Conservation (phyloP, 495 filamentous ascomycete species). For the Penicillium turbatum region DNA sequence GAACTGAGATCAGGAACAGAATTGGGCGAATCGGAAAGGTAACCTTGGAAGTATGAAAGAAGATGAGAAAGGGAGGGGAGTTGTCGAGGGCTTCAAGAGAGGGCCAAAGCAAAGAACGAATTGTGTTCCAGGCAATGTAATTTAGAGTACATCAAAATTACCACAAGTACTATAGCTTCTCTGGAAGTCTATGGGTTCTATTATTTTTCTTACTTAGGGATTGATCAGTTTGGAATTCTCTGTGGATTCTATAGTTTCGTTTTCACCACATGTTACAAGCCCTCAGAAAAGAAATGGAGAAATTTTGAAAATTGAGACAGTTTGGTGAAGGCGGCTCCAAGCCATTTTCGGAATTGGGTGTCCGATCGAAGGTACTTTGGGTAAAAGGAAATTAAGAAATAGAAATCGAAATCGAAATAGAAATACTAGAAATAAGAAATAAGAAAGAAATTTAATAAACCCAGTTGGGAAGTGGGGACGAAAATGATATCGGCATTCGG, state of each 20-base stretch:
- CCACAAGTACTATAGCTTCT: conserved; percentile 17
- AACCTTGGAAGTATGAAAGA: conserved; percentile 5
- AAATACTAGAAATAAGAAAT: not conserved
- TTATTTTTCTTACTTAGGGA: too few species aligned
- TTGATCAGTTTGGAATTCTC: too few species aligned
- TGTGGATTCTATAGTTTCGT: too few species aligned
- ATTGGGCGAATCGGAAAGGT: too few species aligned
- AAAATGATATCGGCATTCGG: conserved; percentile 5
- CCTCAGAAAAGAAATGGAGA: not conserved
- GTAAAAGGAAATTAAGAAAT: not conserved
- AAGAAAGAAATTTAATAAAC: not conserved
- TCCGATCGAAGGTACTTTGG: not conserved
- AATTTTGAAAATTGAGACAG: not conserved
- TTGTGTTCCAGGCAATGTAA: conserved; percentile 12
- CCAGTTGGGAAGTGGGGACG: not conserved
- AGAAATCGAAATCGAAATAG: not conserved
- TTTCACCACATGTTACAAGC: too few species aligned
- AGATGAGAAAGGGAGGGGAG: conserved; percentile 13
- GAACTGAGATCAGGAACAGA: not conserved
- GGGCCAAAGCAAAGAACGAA: conserved; percentile 16
- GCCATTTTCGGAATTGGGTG: conserved; percentile 4
- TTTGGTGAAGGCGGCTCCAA: conserved; percentile 10
- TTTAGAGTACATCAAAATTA: conserved; percentile 18
- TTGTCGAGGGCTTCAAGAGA: conserved; percentile 18
- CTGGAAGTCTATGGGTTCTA: too few species aligned